A percentile compares a stretch with the other conserved stretches of the same genome.
Conservation (phyloP, 1,284 basidiomycete genomes). For the Irpex sp. region DNA sequence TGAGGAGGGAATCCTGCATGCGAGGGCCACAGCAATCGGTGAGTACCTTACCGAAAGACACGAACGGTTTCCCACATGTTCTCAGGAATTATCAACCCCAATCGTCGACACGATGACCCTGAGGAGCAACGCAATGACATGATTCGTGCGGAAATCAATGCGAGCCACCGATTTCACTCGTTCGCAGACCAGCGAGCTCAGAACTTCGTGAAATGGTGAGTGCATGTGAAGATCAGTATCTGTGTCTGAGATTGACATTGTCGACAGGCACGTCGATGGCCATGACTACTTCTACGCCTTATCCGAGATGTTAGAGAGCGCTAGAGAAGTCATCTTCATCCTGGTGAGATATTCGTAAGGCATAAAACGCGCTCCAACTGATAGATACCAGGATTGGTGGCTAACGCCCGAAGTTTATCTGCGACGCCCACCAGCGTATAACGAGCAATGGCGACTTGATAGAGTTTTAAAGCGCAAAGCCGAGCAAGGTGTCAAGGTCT, state of each 20-base stretch:
- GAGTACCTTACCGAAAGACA: not conserved
- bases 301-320: constrained; percentile 81
- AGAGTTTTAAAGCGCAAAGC: constrained; percentile 83
- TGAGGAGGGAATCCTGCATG: constrained; percentile 9
- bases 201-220: constrained; percentile 84
- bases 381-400: constrained; percentile 76
- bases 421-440: constrained; percentile 80
- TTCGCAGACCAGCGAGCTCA: constrained; percentile 72
- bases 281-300: constrained; percentile 94
- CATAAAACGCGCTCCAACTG: not conserved
- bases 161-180: constrained; percentile 78
- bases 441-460: constrained; percentile 87
- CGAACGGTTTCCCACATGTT: not conserved
- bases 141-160: constrained; percentile 68
- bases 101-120: constrained; percentile 80
- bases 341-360: constrained; percentile 35
- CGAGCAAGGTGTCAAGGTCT: constrained; percentile 84
- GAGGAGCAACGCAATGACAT: constrained; percentile 66
- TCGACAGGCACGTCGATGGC: constrained; percentile 77
- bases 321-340: constrained; percentile 77
- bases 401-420: constrained; percentile 90
- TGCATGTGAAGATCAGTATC: constrained; percentile 5
- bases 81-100: constrained; percentile 52
- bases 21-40: constrained; percentile 30
- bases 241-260: not conserved